Evolutionary conservation across 2,329 filamentous ascomycete genomes (phyloP).

Genomic region (Cordyceps cicadae): DNA sequence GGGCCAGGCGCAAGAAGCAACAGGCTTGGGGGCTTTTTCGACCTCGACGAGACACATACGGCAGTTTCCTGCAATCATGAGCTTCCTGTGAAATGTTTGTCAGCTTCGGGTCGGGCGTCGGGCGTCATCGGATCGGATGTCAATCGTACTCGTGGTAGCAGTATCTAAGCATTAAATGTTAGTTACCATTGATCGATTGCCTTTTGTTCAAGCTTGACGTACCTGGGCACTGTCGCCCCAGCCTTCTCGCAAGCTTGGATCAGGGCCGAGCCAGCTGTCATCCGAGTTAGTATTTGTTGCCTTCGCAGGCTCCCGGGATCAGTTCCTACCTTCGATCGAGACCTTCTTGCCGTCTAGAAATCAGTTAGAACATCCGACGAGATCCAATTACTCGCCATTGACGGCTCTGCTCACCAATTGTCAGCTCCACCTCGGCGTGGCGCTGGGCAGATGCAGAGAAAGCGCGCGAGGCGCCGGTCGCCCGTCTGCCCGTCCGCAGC

Average conservation of each 20-base stretch:
- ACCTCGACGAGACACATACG: slow-evolving; percentile 99
- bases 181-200: slow-evolving; percentile 13
- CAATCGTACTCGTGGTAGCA: slow-evolving; percentile 88
- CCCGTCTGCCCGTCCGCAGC: slow-evolving; percentile 55
- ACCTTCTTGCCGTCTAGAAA: slow-evolving; percentile 88
- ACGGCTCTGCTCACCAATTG: slow-evolving; percentile 57
- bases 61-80: slow-evolving; percentile 98
- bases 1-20: slow-evolving; percentile 97
- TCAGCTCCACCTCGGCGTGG: slow-evolving; percentile 91
- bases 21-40: slow-evolving; percentile 89
- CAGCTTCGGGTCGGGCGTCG: slow-evolving; percentile 25
- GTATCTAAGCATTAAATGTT: slow-evolving; percentile 53
- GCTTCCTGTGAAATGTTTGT: slow-evolving; percentile 57
- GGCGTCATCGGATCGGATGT: slow-evolving; percentile 15
- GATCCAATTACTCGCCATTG: slow-evolving; percentile 6
- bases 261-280: slow-evolving; percentile 81
- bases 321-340: slow-evolving; percentile 77
- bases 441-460: slow-evolving; percentile 75
- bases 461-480: slow-evolving; percentile 57
- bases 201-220: slow-evolving; percentile 22
- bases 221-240: slow-evolving; percentile 80
- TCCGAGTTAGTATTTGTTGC: slow-evolving; percentile 27
- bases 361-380: slow-evolving; percentile 23
- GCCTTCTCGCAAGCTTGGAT: slow-evolving; percentile 99
- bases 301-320: slow-evolving; percentile 12